Base-by-base conservation (phyloP, 2,329 filamentous ascomycete genomes). In the Cladosporium sp. region DNA sequence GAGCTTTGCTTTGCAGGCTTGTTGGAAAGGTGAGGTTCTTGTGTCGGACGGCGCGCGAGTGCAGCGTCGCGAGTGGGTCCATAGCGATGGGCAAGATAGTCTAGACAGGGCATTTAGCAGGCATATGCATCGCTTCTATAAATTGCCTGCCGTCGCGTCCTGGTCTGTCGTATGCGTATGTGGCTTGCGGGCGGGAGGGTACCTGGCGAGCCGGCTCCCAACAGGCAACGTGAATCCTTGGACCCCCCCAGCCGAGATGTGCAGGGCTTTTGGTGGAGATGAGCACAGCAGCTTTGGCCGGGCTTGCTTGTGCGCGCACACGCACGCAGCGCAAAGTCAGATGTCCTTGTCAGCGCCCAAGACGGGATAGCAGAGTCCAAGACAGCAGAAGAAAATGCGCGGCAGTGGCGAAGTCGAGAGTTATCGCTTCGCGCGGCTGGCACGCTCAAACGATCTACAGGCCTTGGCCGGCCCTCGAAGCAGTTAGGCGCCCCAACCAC, bases 1-100 rank as follows among this genome's bases (percentile, higher is more conserved):
- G 34, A 43, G 31, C 28, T 40, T 50, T 37, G 40, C 48, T 43
- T 50, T 43, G 40, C 11, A 50, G 40, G 48, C 48, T 50, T 50
- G 38, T 43, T 32, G 33, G 10, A 9, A 3, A 8, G 8, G 19
- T 28, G 14, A 19, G 40, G 22, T 13, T 37, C 16, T 50, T 35
- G 40, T 32, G 18, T 16, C 28, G 10, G 32, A 35, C 38, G 40
- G 43, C 48, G 16, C 37, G 40, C 9, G 19, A 22, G 11, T 5
- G 35, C 35, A 14, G 35, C 16, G 10, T n/a, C 9, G 34, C 34
- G 34, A 11, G n/a, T 37, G n/a, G 34, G 34, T 37, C 11, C 9
- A 14, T 37, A 37, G 11, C 11, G 34, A 11, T 13, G 34, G 34
- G 34, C 34, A 37, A 4, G 34, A 37, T 5, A 37, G 34, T 3